Evolutionary conservation across 225 moss, liverwort and hornwort genomes (phyloP).

Genomic region (Polytrichum formosum): DNA sequence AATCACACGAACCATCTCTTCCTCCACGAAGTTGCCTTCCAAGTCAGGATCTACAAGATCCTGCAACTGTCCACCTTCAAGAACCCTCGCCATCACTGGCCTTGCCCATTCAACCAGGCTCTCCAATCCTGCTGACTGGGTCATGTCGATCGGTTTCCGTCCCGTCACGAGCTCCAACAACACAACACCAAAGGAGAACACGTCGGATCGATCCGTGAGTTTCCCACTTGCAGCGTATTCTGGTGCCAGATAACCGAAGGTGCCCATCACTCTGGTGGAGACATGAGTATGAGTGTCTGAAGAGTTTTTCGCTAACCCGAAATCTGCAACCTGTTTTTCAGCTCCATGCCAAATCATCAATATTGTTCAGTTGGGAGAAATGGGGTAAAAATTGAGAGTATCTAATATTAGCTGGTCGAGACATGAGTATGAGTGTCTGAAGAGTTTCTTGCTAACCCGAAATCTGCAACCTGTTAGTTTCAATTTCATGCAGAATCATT

Average conservation of each 20-base stretch:
- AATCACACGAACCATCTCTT: constrained; percentile 51
- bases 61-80: constrained; percentile 39
- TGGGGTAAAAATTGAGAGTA: constrained; percentile 3
- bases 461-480: constrained; percentile 37
- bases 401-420: constrained; percentile 11
- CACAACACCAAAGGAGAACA: constrained; percentile 60
- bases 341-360: constrained; percentile 14
- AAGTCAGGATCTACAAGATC: constrained; percentile 33
- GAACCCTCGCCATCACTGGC: constrained; percentile 33
- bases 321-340: constrained; percentile 46
- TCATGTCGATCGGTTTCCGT: constrained; percentile 46
- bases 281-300: constrained; percentile 54
- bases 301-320: constrained; percentile 54
- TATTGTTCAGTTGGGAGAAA: no score
- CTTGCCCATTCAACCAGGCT: constrained; percentile 62
- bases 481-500: background rate
- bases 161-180: constrained; percentile 54
- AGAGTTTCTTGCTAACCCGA: constrained; percentile 44
- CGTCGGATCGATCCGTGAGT: constrained; percentile 56
- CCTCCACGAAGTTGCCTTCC: constrained; percentile 36
- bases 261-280: constrained; percentile 61
- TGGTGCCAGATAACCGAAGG: constrained; percentile 34
- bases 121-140: constrained; percentile 43
- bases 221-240: constrained; percentile 44
- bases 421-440: constrained; percentile 42